phyloP scores from a whole-genome alignment of 345 rosid species.

The Aegle marmelos region DNA sequence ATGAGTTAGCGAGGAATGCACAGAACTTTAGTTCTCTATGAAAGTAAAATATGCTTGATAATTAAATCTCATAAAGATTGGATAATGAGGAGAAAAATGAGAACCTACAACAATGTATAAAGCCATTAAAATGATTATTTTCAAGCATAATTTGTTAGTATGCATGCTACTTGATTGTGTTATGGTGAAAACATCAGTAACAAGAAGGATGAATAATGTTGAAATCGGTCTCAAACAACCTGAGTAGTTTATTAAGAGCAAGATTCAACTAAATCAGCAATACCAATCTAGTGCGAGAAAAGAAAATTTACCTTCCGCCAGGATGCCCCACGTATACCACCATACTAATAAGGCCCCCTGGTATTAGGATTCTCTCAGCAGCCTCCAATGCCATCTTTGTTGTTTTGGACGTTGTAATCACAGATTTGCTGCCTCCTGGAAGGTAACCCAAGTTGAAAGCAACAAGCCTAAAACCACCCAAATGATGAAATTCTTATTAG shows the following conservation, averaged over 20 bases:
- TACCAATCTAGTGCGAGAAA: neutral
- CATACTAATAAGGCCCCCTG: constrained; percentile 78
- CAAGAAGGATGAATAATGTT: neutral
- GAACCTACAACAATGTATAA: neutral
- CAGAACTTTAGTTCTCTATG: neutral
- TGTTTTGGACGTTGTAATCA: constrained; percentile 58
- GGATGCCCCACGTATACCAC: constrained; percentile 85
- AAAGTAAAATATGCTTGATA: neutral
- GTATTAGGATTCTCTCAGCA: constrained; percentile 53
- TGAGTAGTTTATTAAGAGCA: neutral
- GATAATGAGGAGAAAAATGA: neutral
- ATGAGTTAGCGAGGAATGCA: neutral
- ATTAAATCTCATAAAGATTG: neutral
- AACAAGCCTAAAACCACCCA: constrained; percentile 50
- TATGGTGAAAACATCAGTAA: neutral
- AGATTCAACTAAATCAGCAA: neutral
- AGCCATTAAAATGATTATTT: neutral
- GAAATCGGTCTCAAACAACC: neutral
- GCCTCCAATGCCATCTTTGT: constrained; percentile 64
- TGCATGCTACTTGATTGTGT: neutral
- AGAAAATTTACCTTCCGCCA: constrained; percentile 64
- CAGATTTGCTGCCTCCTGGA: constrained; percentile 77
- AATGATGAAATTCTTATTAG: neutral
- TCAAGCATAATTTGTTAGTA: neutral
- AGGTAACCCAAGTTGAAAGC: constrained; percentile 94